Percentiles rank a stretch among this genome's conserved stretches.
Conservation (phyloP, 2,329 filamentous ascomycete species). For the Dendryphion nanum region DNA sequence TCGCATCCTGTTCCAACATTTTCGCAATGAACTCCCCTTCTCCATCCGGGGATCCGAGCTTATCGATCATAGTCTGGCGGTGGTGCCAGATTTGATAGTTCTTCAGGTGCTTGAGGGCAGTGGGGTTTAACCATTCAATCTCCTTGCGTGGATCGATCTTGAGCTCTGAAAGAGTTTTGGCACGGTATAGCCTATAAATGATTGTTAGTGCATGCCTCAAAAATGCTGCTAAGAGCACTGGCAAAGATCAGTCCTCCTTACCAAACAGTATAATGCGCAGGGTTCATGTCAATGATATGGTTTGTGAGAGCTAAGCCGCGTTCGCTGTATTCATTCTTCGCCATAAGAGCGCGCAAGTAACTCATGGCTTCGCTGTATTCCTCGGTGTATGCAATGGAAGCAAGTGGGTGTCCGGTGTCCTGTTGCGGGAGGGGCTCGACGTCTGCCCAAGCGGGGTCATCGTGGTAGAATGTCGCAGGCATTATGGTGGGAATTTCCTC, state of each 20-base stretch:
- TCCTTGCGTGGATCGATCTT: constrained; percentile 67
- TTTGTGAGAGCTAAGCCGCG: constrained; percentile 80
- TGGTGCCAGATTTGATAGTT: constrained; percentile 98
- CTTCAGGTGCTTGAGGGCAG: constrained; percentile 82
- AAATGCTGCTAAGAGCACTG: neutral
- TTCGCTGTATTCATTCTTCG: constrained; percentile 75
- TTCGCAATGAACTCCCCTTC: constrained; percentile 74
- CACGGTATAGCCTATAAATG: constrained; percentile 81
- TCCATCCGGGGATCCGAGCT: constrained; percentile 57
- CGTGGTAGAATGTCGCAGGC: constrained; percentile 50
- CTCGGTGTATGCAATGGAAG: constrained; percentile 86
- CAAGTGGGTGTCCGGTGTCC: constrained; percentile 76
- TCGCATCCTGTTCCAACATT: constrained; percentile 84
- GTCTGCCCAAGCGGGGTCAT: constrained; percentile 79
- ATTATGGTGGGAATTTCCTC: constrained; percentile 2
- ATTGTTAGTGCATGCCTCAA: neutral
- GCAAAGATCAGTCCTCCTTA: constrained; percentile 35
- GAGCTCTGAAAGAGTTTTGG: constrained; percentile 70
- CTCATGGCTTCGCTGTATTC: constrained; percentile 91
- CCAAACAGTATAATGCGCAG: constrained; percentile 98
- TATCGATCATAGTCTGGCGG: constrained; percentile 57
- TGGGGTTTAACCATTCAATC: constrained; percentile 79
- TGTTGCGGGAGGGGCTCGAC: constrained; percentile 78
- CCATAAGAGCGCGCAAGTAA: constrained; percentile 94
- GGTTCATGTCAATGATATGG: constrained; percentile 88